phyloP scores from a whole-genome alignment of 1,139 yeast genomes.

The Nematodospora anomalae region DNA sequence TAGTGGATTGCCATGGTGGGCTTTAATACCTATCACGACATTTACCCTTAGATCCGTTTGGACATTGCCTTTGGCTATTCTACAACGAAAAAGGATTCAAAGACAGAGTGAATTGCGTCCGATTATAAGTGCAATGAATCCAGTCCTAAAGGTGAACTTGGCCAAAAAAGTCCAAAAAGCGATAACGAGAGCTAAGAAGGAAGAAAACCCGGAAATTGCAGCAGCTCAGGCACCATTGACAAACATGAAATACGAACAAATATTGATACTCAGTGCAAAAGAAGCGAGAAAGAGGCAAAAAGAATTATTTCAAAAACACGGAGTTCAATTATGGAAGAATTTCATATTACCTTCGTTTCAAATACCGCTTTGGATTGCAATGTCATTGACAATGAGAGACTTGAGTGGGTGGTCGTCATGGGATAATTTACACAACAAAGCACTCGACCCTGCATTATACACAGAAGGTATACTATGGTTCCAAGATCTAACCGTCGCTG shows the following conservation, averaged over 20 bases:
- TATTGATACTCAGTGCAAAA: conserved; percentile 67
- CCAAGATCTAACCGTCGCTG: conserved; percentile 57
- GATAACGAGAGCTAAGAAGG: conserved; percentile 20
- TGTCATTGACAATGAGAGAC: conserved; percentile 74
- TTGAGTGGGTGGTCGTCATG: conserved; percentile 71
- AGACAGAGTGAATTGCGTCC: conserved; percentile 73
- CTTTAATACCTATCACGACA: conserved; percentile 73
- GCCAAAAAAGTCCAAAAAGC: conserved; percentile 55
- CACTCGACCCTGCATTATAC: conserved; percentile 55
- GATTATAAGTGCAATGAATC: conserved; percentile 69
- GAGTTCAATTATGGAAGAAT: conserved; percentile 81
- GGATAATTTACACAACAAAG: conserved; percentile 44
- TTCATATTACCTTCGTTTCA: conserved; percentile 73
- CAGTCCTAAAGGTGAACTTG: conserved; percentile 68
- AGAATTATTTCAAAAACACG: conserved; percentile 59
- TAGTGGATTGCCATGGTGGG: conserved; percentile 81
- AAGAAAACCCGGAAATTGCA: conserved; percentile 9
- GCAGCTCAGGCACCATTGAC: conserved; percentile 33
- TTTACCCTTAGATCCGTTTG: conserved; percentile 59
- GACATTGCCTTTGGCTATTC: conserved; percentile 77
- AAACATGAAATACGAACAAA: conserved; percentile 73
- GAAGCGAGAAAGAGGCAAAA: conserved; percentile 78
- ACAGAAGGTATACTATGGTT: conserved; percentile 63
- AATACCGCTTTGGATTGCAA: conserved; percentile 82
- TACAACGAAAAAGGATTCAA: conserved; percentile 66